These are phyloP conservation scores for Clavaria fumosa DNA, from an alignment of 768 basidiomycete species.

Conservation along the genomic window DNA sequence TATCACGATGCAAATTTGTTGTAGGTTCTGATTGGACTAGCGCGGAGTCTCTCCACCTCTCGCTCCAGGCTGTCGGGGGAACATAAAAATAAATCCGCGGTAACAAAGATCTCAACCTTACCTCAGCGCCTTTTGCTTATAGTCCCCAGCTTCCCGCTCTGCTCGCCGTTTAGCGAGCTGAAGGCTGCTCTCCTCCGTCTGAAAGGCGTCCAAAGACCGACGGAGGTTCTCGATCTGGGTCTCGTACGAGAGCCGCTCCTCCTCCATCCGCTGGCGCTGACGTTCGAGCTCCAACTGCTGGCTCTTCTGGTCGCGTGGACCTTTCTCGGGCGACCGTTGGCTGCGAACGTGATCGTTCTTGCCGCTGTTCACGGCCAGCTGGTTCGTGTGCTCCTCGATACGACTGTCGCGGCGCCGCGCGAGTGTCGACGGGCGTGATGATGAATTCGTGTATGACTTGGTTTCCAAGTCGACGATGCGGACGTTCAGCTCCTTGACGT, in stretches of 20 bases:
- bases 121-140: constrained; percentile 55
- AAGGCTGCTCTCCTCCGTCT: constrained; percentile 53
- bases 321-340: constrained; percentile 20
- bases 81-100: constrained; percentile 4
- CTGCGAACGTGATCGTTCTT: constrained; percentile 31
- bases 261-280: constrained; percentile 44
- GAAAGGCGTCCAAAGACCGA: constrained; percentile 45
- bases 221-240: constrained; percentile 41
- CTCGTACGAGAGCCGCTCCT: constrained; percentile 47
- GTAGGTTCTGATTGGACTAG: constrained; percentile 49
- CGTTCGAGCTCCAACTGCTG: constrained; percentile 49
- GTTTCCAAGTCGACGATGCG: constrained; percentile 76
- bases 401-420: constrained; percentile 51
- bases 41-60: constrained; percentile 55
- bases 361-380: constrained; percentile 36
- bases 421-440: constrained; percentile 39
- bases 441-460: constrained; percentile 49
- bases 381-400: constrained; percentile 56
- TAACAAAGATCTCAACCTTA: constrained; percentile 19
- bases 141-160: constrained; percentile 62
- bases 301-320: constrained; percentile 33
- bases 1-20: constrained; percentile 21
- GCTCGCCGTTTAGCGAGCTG: constrained; percentile 60
- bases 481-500: constrained; percentile 71
- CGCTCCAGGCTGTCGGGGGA: constrained; percentile 37